Base-by-base conservation (phyloP, 176 grass and related monocot species). In the Dactylis glomerata region DNA sequence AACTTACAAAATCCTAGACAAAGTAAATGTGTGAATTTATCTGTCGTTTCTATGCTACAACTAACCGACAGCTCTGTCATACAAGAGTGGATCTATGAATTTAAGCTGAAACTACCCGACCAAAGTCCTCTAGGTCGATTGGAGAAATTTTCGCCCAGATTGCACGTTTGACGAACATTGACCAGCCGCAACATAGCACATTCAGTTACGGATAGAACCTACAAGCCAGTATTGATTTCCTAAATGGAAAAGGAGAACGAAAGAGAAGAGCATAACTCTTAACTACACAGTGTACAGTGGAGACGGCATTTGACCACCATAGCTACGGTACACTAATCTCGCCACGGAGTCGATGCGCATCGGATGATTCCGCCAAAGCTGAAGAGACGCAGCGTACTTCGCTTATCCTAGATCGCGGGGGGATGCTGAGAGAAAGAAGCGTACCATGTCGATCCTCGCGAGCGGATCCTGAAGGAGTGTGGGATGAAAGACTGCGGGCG, bases 371-470 rank as follows among this genome's bases (percentile, higher is more conserved):
- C 20, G 13, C 80, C 14, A 20, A 37, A 38, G 79, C 71, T n/a
- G 3, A 49, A 30, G 73, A 73, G 37, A 63, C 27, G 3, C 32
- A 26, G 19, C 22, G 27, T 49, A 26, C 1, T 33, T 42, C 5
- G 28, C 10, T 74, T 61, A 46, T 66, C 76, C 59, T 38, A 88
- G 62, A 83, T 70, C 37, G 26, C 47, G 34, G n/a, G 20, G 59
- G 70, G 69, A 30, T 13, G 78, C 13, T 34, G 24, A 55, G 62
- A 16, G 72, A 50, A 44, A 16, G 44, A 49, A 12, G 11, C 12
- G 38, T 86, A 90, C 88, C 88, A 90, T 90, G 1, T 46, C 28
- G 55, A 55, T 55, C 20, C 52, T 55, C 10, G 44, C 20, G 55
- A 14, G 73, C 34, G 28, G 73, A 83, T 57, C 73, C 78, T 33